phyloP scores from a whole-genome alignment of 768 basidiomycete genomes.

The Leccinum variicolor region DNA sequence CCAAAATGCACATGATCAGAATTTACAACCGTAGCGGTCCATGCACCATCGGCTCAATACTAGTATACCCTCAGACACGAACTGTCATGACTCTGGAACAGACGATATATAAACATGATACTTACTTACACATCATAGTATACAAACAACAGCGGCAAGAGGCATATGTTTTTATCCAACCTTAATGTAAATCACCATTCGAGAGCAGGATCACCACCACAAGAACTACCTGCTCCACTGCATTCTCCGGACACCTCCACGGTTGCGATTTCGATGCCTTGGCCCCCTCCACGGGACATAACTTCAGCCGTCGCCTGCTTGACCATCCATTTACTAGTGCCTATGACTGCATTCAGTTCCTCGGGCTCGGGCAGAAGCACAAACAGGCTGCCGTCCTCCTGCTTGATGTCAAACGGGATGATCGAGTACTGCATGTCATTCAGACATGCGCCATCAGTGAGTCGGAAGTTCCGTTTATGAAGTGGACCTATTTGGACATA shows the following conservation, averaged over 20 bases:
- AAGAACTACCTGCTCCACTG: background rate
- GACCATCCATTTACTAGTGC: conserved; percentile 63
- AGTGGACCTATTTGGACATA: conserved; percentile 43
- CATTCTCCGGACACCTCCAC: background rate
- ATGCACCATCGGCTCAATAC: too few relatives aligned
- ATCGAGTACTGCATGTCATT: conserved; percentile 60
- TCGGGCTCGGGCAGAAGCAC: conserved; percentile 50
- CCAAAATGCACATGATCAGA: too few relatives aligned
- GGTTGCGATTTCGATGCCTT: conserved; percentile 37
- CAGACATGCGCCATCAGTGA: conserved; percentile 54
- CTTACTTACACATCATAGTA: background rate
- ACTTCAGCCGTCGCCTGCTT: conserved; percentile 47
- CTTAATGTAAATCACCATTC: background rate
- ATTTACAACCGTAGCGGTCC: too few relatives aligned
- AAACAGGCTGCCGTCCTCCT: conserved; percentile 41
- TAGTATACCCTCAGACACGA: too few relatives aligned
- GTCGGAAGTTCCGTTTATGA: conserved; percentile 64
- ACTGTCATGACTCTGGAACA: too few relatives aligned
- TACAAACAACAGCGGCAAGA: background rate
- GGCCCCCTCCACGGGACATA: conserved; percentile 23
- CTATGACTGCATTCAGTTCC: conserved; percentile 58
- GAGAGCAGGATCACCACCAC: background rate
- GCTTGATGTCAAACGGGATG: conserved; percentile 56
- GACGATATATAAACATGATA: too few relatives aligned
- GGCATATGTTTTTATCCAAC: background rate